Evolutionary conservation across 169 alveolate genomes (phyloP), one percentile per base, ranked within the genome.

Genomic region (Plasmodium coatneyi): DNA sequence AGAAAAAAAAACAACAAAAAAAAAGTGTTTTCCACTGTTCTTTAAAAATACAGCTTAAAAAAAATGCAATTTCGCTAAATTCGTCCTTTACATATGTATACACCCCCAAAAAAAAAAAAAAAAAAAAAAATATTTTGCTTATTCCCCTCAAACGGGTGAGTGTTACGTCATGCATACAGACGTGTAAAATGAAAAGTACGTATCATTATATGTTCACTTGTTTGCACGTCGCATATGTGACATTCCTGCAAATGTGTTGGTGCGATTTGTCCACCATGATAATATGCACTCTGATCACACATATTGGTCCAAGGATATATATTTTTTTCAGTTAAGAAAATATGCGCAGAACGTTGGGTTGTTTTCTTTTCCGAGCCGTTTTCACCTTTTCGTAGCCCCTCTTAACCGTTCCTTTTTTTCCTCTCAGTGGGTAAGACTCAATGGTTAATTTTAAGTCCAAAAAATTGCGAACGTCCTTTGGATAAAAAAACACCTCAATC

Each of bases 401-500:
- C 22, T 34, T 39, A 32, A 19, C 43, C 28, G 36, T 32, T 74
- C 43, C 43, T n/a, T 74, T 74, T 74, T 32, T 72, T 74, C 3
- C 3, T 32, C 46, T 28, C 22, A 32, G 28, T 74, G 36, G 46
- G 10, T 16, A 32, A 39, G 22, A 25, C 25, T n/a, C 9, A 74
- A 74, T 32, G 54, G 36, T 74, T 74, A 74, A 74, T 74, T 74
- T 74, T 74, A 74, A 74, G 16, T 74, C 82, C 22, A 74, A 34
- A 74, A 74, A 74, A 39, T 74, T 74, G 34, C 54, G 12, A 74
- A 74, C 43, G 36, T 74, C 43, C 32, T 74, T 74, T 74, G 25
- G 43, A 74, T 4, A 74, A 74, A 74, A 74, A 74, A 1, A 32
- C 19, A 28, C 36, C 76, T 66, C 32, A 66, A 7, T 19, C 36